phyloP scores from a whole-genome alignment of 2,329 filamentous ascomycete genomes.

The Venturiaceae sp. region DNA sequence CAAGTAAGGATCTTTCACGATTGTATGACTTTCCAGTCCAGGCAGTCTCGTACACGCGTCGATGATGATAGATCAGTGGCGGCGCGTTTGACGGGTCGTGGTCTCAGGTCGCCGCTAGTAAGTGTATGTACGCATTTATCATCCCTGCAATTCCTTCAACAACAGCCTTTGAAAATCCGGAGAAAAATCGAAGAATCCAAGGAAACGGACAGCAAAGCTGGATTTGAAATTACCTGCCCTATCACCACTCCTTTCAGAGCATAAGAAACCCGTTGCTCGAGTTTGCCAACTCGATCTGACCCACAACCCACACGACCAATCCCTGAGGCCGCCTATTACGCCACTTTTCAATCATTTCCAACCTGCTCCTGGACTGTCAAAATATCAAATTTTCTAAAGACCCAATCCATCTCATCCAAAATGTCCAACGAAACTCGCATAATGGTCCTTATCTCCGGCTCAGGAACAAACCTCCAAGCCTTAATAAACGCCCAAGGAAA shows the following conservation, averaged over 20 bases:
- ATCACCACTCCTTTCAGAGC: too few relatives aligned
- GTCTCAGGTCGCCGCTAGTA: neutral
- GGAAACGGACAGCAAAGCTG: neutral
- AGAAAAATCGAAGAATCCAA: neutral
- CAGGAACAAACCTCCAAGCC: constrained; percentile 70
- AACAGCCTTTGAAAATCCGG: neutral
- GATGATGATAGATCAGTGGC: neutral
- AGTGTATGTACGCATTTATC: neutral
- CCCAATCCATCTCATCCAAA: neutral
- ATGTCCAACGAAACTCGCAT: neutral
- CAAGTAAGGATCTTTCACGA: neutral
- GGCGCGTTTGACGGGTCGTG: neutral
- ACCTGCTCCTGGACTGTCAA: too few relatives aligned
- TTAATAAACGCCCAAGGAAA: constrained; percentile 50
- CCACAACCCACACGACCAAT: neutral
- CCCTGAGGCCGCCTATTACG: neutral
- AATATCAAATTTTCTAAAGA: neutral
- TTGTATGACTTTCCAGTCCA: too few relatives aligned
- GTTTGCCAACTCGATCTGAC: too few relatives aligned
- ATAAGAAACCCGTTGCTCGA: too few relatives aligned
- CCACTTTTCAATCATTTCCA: too few relatives aligned
- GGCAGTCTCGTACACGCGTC: neutral
- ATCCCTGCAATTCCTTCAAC: neutral
- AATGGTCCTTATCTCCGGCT: constrained; percentile 29
- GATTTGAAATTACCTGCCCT: too few relatives aligned